Evolutionary conservation across 495 filamentous ascomycete genomes (phyloP).

Genomic region (Tuber umbilicatum): DNA sequence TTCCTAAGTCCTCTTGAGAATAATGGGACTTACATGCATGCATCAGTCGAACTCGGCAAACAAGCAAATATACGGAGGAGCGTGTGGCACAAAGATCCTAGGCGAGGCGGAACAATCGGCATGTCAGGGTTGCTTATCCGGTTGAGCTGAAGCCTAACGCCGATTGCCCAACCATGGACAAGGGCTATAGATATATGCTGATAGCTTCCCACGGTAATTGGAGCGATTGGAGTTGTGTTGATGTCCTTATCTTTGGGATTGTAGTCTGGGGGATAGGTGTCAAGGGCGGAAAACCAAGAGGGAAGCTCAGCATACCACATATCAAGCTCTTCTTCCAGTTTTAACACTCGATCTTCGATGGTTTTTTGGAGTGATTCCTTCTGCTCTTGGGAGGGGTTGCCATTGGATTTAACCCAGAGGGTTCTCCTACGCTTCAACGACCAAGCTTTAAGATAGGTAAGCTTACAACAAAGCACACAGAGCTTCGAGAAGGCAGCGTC

Average conservation of each 20-base stretch:
- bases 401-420: conserved; percentile 20
- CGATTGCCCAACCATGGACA: conserved; percentile 35
- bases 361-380: conserved; percentile 24
- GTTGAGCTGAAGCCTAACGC: conserved; percentile 34
- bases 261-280: conserved; percentile 18
- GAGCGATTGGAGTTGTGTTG: conserved; percentile 22
- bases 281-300: conserved; percentile 28
- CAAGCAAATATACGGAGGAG: conserved; percentile 35
- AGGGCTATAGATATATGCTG: conserved; percentile 31
- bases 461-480: conserved; percentile 36
- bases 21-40: conserved; percentile 31
- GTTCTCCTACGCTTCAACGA: conserved; percentile 29
- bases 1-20: neutral
- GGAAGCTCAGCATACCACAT: conserved; percentile 34
- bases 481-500: conserved; percentile 38
- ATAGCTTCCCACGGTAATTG: conserved; percentile 26
- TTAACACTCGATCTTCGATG: conserved; percentile 28
- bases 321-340: conserved; percentile 31
- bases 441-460: conserved; percentile 37
- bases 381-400: conserved; percentile 12
- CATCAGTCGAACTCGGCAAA: conserved; percentile 30
- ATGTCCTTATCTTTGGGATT: conserved; percentile 33
- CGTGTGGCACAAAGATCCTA: conserved; percentile 33
- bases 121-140: conserved; percentile 33
- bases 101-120: conserved; percentile 21